Percentiles rank a stretch among this genome's conserved stretches.
Evolutionary conservation across 139 green algal species (phyloP).

Genomic region (Micromonas pusilla): DNA sequence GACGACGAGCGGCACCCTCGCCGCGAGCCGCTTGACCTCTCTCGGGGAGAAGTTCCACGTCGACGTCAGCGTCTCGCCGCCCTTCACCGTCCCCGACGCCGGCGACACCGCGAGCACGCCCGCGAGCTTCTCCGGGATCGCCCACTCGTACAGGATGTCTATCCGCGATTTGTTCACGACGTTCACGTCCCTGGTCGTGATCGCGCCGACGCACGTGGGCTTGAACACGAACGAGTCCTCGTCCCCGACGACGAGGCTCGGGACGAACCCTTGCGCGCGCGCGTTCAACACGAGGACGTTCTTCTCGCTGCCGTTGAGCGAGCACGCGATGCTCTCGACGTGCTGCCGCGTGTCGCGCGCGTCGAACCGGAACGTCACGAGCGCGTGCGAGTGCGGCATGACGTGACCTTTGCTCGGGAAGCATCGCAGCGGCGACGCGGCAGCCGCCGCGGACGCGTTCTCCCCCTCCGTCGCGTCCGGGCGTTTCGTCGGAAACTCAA

Average conservation of each 20-base stretch:
- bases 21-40: slow-evolving; percentile 36
- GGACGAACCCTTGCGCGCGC: slow-evolving; percentile 5
- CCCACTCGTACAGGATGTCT: slow-evolving; percentile 39
- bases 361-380: slow-evolving; percentile 52
- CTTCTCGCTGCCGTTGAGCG: slow-evolving; percentile 24
- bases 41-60: slow-evolving; percentile 47
- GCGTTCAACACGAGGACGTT: slow-evolving; percentile 16
- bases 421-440: neutral
- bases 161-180: slow-evolving; percentile 48
- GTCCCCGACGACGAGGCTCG: neutral
- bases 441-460: neutral
- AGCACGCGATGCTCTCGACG: slow-evolving; percentile 21
- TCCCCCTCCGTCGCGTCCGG: neutral
- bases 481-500: slow-evolving; percentile 37
- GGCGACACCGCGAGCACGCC: neutral
- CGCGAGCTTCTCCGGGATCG: slow-evolving; percentile 39
- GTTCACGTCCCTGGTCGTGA: slow-evolving; percentile 40
- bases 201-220: slow-evolving; percentile 62
- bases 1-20: neutral
- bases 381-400: slow-evolving; percentile 25
- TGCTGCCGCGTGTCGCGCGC: neutral
- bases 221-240: slow-evolving; percentile 44
- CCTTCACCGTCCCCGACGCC: slow-evolving; percentile 37
- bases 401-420: slow-evolving; percentile 12
- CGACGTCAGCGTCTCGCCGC: slow-evolving; percentile 46